Evolutionary conservation across 179 eudicot species (phyloP).

Genomic region (Silene noctiflora): DNA sequence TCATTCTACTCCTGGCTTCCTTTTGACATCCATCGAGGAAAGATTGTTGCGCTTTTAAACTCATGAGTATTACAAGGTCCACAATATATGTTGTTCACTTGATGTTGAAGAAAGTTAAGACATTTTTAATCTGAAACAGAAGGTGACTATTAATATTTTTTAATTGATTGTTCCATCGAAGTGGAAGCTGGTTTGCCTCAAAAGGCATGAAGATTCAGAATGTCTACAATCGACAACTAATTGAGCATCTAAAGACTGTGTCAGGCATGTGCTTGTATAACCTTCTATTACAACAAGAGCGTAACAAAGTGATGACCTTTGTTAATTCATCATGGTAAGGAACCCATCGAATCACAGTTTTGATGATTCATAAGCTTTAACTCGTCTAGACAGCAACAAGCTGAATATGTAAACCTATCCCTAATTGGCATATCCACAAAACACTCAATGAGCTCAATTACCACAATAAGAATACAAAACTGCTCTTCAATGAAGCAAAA

Average conservation of each 20-base stretch:
- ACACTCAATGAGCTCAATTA: background rate
- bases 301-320: background rate
- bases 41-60: background rate
- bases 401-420: background rate
- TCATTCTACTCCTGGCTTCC: background rate
- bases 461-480: background rate
- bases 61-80: background rate
- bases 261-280: background rate
- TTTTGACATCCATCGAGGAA: background rate
- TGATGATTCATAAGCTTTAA: background rate
- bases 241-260: background rate
- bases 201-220: background rate
- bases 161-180: background rate
- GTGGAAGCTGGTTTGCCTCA: background rate
- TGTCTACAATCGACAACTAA: background rate
- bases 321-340: background rate
- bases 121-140: too few species aligned
- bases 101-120: background rate
- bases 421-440: background rate
- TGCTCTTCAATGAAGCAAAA: background rate
- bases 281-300: background rate
- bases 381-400: background rate
- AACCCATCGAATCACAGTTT: background rate
- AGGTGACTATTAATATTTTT: background rate
- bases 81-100: background rate